Evolutionary conservation across 2,329 filamentous ascomycete genomes (phyloP).

Genomic region (Dryadomyces quercus-mongolicae): DNA sequence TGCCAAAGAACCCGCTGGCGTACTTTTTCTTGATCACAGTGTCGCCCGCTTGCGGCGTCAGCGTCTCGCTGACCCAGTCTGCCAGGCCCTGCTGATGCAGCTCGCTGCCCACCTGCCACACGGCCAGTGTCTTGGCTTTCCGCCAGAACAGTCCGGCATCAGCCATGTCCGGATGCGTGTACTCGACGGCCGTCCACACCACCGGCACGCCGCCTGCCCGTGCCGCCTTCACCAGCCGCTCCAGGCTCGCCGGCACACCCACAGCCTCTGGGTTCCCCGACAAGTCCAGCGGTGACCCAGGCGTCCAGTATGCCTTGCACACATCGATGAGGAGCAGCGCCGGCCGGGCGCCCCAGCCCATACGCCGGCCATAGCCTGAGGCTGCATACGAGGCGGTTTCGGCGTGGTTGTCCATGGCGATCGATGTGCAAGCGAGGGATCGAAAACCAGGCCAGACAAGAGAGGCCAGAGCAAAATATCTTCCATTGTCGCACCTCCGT

Average conservation of each 20-base stretch:
- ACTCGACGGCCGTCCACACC: slow-evolving; percentile 31
- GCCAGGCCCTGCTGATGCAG: slow-evolving; percentile 21
- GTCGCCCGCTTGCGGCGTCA: slow-evolving; percentile 27
- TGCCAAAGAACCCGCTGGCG: slow-evolving; percentile 33
- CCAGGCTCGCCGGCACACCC: slow-evolving; percentile 19
- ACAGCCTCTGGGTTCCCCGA: slow-evolving; percentile 20
- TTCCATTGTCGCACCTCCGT: too few relatives aligned
- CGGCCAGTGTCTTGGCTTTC: slow-evolving; percentile 27
- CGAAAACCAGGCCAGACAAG: too few relatives aligned
- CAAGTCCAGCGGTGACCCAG: slow-evolving; percentile 27
- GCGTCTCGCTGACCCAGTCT: slow-evolving; percentile 22
- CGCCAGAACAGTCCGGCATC: slow-evolving; percentile 31
- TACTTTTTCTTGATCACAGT: slow-evolving; percentile 30
- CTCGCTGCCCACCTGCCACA: slow-evolving; percentile 26
- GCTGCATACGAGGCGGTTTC: background rate
- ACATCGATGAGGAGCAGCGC: slow-evolving; percentile 34
- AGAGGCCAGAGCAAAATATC: too few relatives aligned
- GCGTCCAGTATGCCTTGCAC: slow-evolving; percentile 31
- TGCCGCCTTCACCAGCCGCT: slow-evolving; percentile 25
- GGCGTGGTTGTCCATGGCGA: background rate
- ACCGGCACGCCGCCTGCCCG: slow-evolving; percentile 24
- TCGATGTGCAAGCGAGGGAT: background rate
- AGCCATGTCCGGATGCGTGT: slow-evolving; percentile 28
- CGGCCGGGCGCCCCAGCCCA: slow-evolving; percentile 30
- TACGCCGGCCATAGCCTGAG: slow-evolving; percentile 13